Percentiles rank a stretch among this genome's conserved stretches.
These are phyloP conservation scores for Fistulinella cinereoalba DNA, from an alignment of 1,284 basidiomycete species.

Conservation along the genomic window DNA sequence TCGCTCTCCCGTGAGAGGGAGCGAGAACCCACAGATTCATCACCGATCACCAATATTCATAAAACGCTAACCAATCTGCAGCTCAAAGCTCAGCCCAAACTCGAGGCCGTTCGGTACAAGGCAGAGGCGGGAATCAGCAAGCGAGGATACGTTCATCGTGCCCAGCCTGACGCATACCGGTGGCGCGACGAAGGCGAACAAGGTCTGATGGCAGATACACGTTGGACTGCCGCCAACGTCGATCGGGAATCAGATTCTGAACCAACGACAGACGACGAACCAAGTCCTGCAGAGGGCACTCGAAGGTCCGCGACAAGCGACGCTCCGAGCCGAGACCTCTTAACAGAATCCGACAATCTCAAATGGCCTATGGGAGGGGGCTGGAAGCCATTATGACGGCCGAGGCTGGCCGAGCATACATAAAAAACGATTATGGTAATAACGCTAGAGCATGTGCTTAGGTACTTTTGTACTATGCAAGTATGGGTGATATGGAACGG, in stretches of 20 bases:
- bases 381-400: constrained; percentile 48
- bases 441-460: no score
- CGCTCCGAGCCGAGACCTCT: constrained; percentile 7
- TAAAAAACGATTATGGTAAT: no score
- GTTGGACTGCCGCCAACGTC: constrained; percentile 21
- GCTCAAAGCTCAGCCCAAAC: constrained; percentile 42
- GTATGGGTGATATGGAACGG: constrained; percentile 5
- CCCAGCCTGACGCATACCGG: constrained; percentile 22
- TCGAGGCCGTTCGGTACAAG: constrained; percentile 63
- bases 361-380: constrained; percentile 63
- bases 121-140: constrained; percentile 63
- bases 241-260: constrained; percentile 23
- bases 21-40: constrained; percentile 14
- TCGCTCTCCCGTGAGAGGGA: constrained; percentile 31
- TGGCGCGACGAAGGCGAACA: constrained; percentile 32
- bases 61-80: constrained; percentile 47
- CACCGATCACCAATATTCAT: constrained; percentile 43
- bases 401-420: neutral
- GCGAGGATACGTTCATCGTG: constrained; percentile 52
- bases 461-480: constrained; percentile 26
- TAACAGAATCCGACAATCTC: constrained; percentile 47
- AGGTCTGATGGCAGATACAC: constrained; percentile 35
- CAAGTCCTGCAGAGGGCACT: constrained; percentile 15
- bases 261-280: constrained; percentile 29
- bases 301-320: no score